A percentile compares a stretch with the other conserved stretches of the same genome.
Evolutionary conservation across 2,329 filamentous ascomycete species (phyloP).

Genomic region (Fusarium sp.): DNA sequence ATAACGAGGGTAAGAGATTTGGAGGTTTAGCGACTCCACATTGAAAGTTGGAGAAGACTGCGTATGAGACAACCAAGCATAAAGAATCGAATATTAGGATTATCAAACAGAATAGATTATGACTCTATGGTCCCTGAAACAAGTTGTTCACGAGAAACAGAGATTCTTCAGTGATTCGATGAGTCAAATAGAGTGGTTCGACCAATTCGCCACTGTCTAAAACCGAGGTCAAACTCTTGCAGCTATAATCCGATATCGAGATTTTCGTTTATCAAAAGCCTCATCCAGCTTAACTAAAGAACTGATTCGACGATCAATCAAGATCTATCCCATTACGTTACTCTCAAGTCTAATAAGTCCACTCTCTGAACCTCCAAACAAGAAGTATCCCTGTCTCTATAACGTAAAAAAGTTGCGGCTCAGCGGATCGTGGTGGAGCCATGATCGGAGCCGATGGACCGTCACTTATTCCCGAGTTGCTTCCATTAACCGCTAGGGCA

Average conservation of each 20-base stretch:
- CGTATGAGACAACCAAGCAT: not conserved
- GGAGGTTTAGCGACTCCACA: not conserved
- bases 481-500: too few species aligned
- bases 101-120: too few species aligned
- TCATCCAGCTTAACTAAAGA: not conserved
- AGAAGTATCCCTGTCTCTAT: conserved; percentile 11
- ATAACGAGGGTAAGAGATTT: conserved; percentile 2
- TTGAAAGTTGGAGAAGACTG: not conserved
- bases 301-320: not conserved
- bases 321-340: conserved; percentile 14
- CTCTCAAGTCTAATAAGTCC: not conserved
- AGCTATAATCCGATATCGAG: accelerated
- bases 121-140: accelerated
- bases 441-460: not conserved
- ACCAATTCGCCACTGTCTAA: not conserved
- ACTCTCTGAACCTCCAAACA: not conserved
- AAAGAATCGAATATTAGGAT: not conserved
- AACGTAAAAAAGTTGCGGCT: conserved; percentile 26
- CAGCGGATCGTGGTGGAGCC: conserved; percentile 7
- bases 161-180: not conserved
- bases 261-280: not conserved
- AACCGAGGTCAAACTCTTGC: not conserved
- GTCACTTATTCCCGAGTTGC: not conserved
- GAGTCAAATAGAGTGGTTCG: not conserved
- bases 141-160: not conserved